Evolutionary conservation across 129 eudicot genomes (phyloP).

Genomic region (Helianthus annuus): HanXRQr2.0-SUNRISE NC_035437.2:176677422-176677921

Average conservation of each 20-base stretch:
- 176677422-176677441: constrained; percentile 39
- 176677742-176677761: constrained; percentile 35
- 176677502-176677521: constrained; percentile 42
- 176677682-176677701: constrained; percentile 40
- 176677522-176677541: constrained; percentile 36
- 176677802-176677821: constrained; percentile 39
- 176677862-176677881: constrained; percentile 26
- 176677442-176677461: constrained; percentile 57
- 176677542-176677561: constrained; percentile 33
- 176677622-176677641: constrained; percentile 43
- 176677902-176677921: constrained; percentile 35
- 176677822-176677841: constrained; percentile 28
- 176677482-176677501: constrained; percentile 39
- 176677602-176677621: constrained; percentile 37
- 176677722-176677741: constrained; percentile 40
- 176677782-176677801: constrained; percentile 42
- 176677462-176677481: constrained; percentile 37
- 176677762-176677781: constrained; percentile 38
- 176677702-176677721: constrained; percentile 36
- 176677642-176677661: constrained; percentile 29
- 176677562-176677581: constrained; percentile 30
- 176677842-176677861: constrained; percentile 41
- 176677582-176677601: constrained; percentile 25
- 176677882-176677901: constrained; percentile 21
- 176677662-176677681: constrained; percentile 42